These are phyloP conservation scores for Cryphonectria naterciae DNA, from an alignment of 2,329 filamentous ascomycete species.

Conservation along the genomic window DNA sequence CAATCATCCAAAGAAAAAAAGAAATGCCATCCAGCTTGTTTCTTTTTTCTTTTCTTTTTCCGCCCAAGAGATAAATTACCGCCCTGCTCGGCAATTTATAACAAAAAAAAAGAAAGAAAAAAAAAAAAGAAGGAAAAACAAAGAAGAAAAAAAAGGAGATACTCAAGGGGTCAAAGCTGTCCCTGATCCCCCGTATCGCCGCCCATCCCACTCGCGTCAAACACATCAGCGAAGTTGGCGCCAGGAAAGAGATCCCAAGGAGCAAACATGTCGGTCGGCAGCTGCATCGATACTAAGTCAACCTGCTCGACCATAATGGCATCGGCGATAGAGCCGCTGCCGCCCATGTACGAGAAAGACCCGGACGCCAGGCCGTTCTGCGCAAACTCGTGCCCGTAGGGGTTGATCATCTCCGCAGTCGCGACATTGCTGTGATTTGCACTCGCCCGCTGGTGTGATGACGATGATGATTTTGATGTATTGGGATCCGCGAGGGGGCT, in stretches of 20 bases:
- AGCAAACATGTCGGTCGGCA: conserved; percentile 68
- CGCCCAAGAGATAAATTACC: neutral
- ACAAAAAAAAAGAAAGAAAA: neutral
- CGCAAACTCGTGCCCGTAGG: conserved; percentile 35
- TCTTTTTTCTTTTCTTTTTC: neutral
- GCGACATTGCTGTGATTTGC: conserved; percentile 22
- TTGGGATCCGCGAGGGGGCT: conserved; percentile 44
- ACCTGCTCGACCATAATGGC: conserved; percentile 77
- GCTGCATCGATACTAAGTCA: conserved; percentile 69
- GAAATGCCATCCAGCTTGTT: neutral
- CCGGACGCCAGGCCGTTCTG: conserved; percentile 35
- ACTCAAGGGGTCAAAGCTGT: conserved; percentile 11
- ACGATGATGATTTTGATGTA: conserved; percentile 26
- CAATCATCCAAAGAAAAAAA: neutral
- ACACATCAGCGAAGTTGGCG: conserved; percentile 62
- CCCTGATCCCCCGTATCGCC: conserved; percentile 8
- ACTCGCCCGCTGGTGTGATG: conserved; percentile 29
- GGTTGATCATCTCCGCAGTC: conserved; percentile 19
- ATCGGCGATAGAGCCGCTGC: conserved; percentile 40
- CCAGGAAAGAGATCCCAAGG: conserved; percentile 74
- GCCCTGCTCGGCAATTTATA: neutral
- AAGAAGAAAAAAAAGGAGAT: no score
- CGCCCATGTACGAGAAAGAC: conserved; percentile 40
- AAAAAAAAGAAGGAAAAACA: neutral
- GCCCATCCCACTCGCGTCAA: conserved; percentile 39